Base-by-base conservation (phyloP, 331 rosid species). In the Rosa hybrid region DNA sequence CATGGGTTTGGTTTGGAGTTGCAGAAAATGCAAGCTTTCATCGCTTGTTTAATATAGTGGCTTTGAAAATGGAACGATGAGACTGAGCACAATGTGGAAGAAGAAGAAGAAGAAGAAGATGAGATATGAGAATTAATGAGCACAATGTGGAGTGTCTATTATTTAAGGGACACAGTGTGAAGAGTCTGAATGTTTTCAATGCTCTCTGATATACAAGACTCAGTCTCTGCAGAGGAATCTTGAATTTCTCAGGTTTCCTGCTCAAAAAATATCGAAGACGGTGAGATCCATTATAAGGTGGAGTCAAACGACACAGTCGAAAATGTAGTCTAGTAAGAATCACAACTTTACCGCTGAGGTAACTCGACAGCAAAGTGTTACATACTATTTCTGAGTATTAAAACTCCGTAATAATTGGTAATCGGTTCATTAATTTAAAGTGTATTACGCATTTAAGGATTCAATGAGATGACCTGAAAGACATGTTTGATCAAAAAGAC, bases 1-100 rank as follows among this genome's bases (percentile, higher is more conserved):
- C 54, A 71, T 74, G 81, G 70, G 62, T 12, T 72, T 75, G 64
- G 39, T 23, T 3, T 76, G 77, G 68, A 65, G 80, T 77, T 64
- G 79, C 65, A 39, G 77, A 39, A 42, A 53, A 42, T 42, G 77
- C 54, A 75, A 75, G 71, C 44, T 83, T 63, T 82, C 94, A 90
- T 90, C 54, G 50, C 82, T 78, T n/a, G 13, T 25, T 57, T 78
- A 62, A 62, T 39, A 71, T 73, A 73, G 27, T 30, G 38, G 38
- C 10, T 9, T 68, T 39, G 25, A 56, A 13, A 56, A 20, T 42
- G 50, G 77, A 30, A 18, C 10, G 10, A 2, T 39, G 16, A n/a
- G 23, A 49, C 0, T 2, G n/a, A 45, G 54, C 54, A 75, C n/a
- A 44, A 42, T 21, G 62, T 16, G 17, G 78, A 59, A 42, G 79